Conservation (phyloP, 176 grass and related monocot genomes). For the Carex pumila region DNA sequence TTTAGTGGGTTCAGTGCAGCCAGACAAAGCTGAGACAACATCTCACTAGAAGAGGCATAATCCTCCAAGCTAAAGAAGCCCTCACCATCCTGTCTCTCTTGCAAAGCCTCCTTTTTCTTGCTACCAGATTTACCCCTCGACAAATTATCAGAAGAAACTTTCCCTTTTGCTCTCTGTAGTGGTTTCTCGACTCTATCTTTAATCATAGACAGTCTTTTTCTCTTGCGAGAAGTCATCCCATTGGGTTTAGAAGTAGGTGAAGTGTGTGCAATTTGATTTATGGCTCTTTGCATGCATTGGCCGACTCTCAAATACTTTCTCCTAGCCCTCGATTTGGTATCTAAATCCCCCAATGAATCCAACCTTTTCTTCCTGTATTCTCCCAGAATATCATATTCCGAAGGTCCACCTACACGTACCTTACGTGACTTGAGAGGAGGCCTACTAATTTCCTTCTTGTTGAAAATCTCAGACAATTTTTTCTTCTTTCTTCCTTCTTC, state of each 20-base stretch:
- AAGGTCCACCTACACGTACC: conserved; percentile 5
- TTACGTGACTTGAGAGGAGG: neutral
- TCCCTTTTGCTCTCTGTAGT: neutral
- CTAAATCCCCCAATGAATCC: conserved; percentile 35
- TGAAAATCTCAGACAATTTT: conserved; percentile 14
- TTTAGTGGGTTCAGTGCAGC: conserved; percentile 39
- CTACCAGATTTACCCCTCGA: neutral
- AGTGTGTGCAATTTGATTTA: conserved; percentile 26
- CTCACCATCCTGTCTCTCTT: neutral
- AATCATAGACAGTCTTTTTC: conserved; percentile 13
- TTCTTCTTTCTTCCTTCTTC: conserved; percentile 16
- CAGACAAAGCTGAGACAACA: conserved; percentile 49
- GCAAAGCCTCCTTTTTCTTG: conserved; percentile 24
- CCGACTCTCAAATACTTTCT: conserved; percentile 38
- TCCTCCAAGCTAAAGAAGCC: neutral
- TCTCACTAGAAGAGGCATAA: conserved; percentile 40
- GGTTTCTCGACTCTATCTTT: neutral
- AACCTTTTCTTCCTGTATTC: conserved; percentile 57
- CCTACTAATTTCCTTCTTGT: neutral
- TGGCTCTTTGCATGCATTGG: conserved; percentile 38
- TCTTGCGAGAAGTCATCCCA: conserved; percentile 20
- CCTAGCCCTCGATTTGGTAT: conserved; percentile 16
- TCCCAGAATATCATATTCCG: neutral
- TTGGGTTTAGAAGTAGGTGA: neutral
- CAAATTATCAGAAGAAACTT: conserved; percentile 5